Evolutionary conservation across 805 yeast genomes (phyloP).

Genomic region (Pichia membranifaciens): DNA sequence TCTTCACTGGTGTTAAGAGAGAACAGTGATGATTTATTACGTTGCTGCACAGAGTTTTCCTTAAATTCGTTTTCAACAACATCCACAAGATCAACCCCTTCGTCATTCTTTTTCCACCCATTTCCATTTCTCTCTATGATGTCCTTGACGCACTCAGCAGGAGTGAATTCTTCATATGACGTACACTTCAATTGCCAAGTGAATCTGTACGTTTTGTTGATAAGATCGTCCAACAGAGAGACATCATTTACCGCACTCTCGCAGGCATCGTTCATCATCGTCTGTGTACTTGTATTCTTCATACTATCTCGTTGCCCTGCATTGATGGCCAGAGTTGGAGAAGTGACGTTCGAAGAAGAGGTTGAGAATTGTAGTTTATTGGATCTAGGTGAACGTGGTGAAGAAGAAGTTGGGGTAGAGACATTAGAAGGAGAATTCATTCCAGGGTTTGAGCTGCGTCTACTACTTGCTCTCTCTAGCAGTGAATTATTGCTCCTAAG

Average conservation of each 20-base stretch:
- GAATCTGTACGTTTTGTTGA: conserved; percentile 28
- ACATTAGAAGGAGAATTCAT: background rate
- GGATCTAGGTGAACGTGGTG: background rate
- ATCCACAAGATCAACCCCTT: conserved; percentile 38
- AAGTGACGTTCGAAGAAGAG: background rate
- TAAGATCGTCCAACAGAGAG: conserved; percentile 18
- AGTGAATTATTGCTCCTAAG: background rate
- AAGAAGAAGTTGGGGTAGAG: background rate
- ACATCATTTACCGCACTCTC: conserved; percentile 7
- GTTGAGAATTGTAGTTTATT: background rate
- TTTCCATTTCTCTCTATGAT: conserved; percentile 60
- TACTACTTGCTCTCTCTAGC: background rate
- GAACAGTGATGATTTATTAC: background rate
- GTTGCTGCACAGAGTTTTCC: conserved; percentile 4
- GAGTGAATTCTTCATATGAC: conserved; percentile 44
- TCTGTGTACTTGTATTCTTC: conserved; percentile 4
- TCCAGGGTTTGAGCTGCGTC: background rate
- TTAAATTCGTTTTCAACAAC: conserved; percentile 22
- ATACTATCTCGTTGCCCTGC: background rate
- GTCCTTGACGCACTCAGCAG: conserved; percentile 68
- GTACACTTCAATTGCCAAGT: conserved; percentile 26
- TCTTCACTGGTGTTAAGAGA: background rate
- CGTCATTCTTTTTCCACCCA: conserved; percentile 55
- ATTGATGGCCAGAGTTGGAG: background rate
- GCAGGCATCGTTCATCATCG: conserved; percentile 13